Evolutionary conservation across 2,329 filamentous ascomycete species (phyloP).

Genomic region (Aschersonia sp.): DNA sequence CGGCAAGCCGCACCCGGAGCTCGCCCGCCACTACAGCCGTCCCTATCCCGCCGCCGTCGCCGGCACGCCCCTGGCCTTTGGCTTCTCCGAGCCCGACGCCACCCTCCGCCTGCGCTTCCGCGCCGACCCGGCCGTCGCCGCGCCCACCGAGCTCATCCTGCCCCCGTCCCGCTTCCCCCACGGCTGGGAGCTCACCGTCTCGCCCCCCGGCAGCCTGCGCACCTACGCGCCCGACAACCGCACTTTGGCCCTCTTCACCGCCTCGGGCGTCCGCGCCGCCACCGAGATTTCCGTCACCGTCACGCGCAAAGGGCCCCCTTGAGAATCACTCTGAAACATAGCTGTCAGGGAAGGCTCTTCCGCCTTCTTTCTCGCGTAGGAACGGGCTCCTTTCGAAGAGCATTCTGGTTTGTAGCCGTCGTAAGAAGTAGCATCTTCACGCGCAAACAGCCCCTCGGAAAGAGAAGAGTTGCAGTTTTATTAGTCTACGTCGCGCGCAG

Average conservation of each 20-base stretch:
- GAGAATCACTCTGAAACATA: no score
- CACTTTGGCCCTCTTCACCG: constrained; percentile 5
- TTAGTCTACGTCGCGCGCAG: no score
- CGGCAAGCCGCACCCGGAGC: constrained; percentile 4
- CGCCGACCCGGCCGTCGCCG: constrained; percentile 2
- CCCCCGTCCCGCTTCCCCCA: constrained; percentile 4
- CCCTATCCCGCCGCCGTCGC: constrained; percentile 7
- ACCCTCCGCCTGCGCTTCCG: constrained; percentile 5
- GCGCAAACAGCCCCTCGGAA: no score
- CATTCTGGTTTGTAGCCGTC: no score
- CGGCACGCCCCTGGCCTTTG: constrained; percentile 5
- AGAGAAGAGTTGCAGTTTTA: no score
- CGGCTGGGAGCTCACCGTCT: constrained; percentile 5
- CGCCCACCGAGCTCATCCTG: constrained; percentile 7
- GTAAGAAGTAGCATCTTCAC: no score
- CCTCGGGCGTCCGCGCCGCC: not conserved
- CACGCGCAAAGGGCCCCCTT: not conserved
- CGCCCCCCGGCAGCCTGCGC: constrained; percentile 3
- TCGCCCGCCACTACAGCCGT: constrained; percentile 7
- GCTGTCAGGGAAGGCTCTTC: no score
- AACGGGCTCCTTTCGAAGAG: no score
- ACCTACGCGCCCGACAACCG: constrained; percentile 3
- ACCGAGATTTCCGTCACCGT: constrained; percentile 3
- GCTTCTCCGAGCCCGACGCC: constrained; percentile 4
- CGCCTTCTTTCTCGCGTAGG: no score